Base-by-base conservation (phyloP, 371 early-diverging fungal species). In the Gilbertella persicaria region DNA sequence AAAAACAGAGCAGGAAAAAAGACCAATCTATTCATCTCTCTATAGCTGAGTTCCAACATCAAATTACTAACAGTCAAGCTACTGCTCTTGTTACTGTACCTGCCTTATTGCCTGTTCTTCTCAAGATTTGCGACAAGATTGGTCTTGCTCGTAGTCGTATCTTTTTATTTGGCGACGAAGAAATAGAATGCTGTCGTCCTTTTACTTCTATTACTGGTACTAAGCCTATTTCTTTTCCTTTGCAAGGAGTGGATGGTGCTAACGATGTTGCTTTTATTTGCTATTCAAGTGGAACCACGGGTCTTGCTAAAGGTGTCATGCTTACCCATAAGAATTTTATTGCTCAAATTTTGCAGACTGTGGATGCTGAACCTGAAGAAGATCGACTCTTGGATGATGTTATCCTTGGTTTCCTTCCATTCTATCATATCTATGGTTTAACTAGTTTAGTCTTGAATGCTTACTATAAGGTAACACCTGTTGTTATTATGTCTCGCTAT, bases 221-320 rank as follows among this genome's bases (percentile, higher is more conserved):
- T 72, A n/a, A 64, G 60, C 8, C 9, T 2, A 45, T 45, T 19
- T 21, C 35, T 8, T 29, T 36, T 1, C 56, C 73, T 36, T 5
- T 64, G n/a, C 14, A 56, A 43, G 65, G 68, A 8, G 29, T 71
- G 10, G 49, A 59, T 36, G 29, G 52, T 26, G 41, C 58, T 29
- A 69, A 78, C 14, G 80, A 79, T 21, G 62, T 90, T 24, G 92
- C 93, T 5, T 90, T 88, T 53, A 75, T 96, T 33, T 92, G 92
- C 67, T 96, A 89, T 75, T 91, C 92, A 12, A 88, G 89, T 36
- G 96, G 96, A 24, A 96, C 95, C 8, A 93, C 95, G 0, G 94
- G 93, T 62, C 52, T 69, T 38, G 77, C 80, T 21, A 84, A 83
- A 49, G 76, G 83, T 25, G 71, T 70, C 13, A 71, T 73, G 71